Conservation (phyloP, 2,329 filamentous ascomycete species). For the Colletotrichum coccodes region DNA sequence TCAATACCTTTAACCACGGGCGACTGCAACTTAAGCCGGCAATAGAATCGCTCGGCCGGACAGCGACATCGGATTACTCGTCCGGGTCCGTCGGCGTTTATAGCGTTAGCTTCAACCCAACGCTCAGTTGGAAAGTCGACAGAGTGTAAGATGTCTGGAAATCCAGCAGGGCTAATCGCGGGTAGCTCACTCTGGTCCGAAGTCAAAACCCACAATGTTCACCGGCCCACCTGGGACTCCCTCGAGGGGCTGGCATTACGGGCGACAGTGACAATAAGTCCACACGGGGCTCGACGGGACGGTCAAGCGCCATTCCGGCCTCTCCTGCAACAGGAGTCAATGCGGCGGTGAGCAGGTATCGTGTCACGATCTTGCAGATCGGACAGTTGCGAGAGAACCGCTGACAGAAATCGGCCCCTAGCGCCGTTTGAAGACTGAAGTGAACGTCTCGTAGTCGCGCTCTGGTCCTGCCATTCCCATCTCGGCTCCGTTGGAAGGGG, state of each 20-base stretch:
- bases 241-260: neutral
- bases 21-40: neutral
- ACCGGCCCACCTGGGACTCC: neutral
- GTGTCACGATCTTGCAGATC: neutral
- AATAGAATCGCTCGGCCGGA: neutral
- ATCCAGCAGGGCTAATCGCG: neutral
- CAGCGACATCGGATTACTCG: neutral
- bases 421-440: neutral
- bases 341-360: neutral
- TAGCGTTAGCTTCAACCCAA: neutral
- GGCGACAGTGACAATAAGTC: neutral
- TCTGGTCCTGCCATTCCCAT: neutral
- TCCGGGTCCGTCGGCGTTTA: neutral
- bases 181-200: neutral
- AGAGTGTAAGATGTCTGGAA: neutral
- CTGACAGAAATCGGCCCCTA: neutral
- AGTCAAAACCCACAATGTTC: neutral
- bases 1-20: neutral
- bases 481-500: neutral
- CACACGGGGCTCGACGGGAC: neutral
- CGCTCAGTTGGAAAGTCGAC: neutral
- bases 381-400: neutral
- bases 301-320: constrained; percentile 6
- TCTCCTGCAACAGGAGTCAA: neutral
- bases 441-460: neutral